phyloP scores from a whole-genome alignment of 2,329 filamentous ascomycete genomes.

The Ophiostoma tasmaniense region DNA sequence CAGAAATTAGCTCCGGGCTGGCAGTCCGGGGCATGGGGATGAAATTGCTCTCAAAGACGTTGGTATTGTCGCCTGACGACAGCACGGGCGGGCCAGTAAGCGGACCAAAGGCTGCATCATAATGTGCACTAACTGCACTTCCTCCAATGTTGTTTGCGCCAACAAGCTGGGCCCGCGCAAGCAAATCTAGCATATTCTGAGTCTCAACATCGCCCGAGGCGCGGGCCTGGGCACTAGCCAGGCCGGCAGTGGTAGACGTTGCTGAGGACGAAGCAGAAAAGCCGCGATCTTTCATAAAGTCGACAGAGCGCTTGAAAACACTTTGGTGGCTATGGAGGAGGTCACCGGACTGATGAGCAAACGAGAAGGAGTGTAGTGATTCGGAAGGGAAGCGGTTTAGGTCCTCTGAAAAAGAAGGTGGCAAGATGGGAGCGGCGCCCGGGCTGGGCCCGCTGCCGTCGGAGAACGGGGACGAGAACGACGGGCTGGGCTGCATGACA shows the following conservation, averaged over 20 bases:
- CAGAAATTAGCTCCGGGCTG: slow-evolving; percentile 33
- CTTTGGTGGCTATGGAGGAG: slow-evolving; percentile 85
- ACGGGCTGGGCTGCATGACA: slow-evolving; percentile 43
- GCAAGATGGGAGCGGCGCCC: slow-evolving; percentile 41
- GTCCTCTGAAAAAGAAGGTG: slow-evolving; percentile 78
- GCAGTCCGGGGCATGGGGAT: slow-evolving; percentile 39
- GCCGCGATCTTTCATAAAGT: slow-evolving; percentile 91
- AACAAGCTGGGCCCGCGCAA: slow-evolving; percentile 73
- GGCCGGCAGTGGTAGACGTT: slow-evolving; percentile 48
- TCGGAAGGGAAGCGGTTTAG: slow-evolving; percentile 88
- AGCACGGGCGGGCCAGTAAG: slow-evolving; percentile 71
- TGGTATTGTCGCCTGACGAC: slow-evolving; percentile 48
- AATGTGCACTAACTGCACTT: slow-evolving; percentile 28
- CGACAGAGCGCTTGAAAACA: slow-evolving; percentile 84
- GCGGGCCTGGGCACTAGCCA: slow-evolving; percentile 76
- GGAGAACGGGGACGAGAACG: slow-evolving; percentile 31
- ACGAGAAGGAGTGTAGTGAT: slow-evolving; percentile 96
- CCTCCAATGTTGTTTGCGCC: slow-evolving; percentile 55
- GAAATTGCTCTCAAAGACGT: slow-evolving; percentile 81
- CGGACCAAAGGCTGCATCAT: slow-evolving; percentile 42
- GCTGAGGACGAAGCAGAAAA: slow-evolving; percentile 45
- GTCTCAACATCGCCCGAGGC: slow-evolving; percentile 75
- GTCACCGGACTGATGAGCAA: slow-evolving; percentile 90
- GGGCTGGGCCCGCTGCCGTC: slow-evolving; percentile 41
- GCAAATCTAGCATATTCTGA: slow-evolving; percentile 82